These are phyloP conservation scores for Phlebopus sp. DNA, from an alignment of 1,284 basidiomycete species.

Conservation along the genomic window DNA sequence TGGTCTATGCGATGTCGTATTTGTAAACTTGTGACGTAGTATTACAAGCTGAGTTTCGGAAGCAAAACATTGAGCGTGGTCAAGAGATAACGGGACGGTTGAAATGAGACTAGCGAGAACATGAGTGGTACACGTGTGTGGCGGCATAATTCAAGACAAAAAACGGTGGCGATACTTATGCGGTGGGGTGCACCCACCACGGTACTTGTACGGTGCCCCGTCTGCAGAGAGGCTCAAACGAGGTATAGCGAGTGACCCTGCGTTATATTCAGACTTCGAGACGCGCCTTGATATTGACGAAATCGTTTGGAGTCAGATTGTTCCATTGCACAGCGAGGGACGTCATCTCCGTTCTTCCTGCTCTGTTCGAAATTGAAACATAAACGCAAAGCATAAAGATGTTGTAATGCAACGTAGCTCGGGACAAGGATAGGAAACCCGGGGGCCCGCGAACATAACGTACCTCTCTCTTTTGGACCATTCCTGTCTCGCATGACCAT, in stretches of 20 bases:
- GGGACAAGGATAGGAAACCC: conserved; percentile 8
- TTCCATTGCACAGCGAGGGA: conserved; percentile 45
- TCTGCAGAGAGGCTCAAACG: conserved; percentile 17
- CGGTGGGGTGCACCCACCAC: not conserved
- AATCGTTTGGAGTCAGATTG: conserved; percentile 44
- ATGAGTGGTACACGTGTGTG: not conserved
- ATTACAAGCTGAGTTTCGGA: not conserved
- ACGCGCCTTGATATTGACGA: conserved; percentile 47
- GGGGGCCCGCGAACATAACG: conserved; percentile 17
- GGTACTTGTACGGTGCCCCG: not conserved
- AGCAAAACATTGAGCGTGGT: not conserved
- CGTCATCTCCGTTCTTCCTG: conserved; percentile 51
- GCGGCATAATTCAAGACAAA: not conserved
- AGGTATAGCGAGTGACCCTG: conserved; percentile 20
- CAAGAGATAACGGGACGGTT: not conserved
- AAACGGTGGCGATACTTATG: not conserved
- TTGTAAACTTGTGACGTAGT: conserved; percentile 7
- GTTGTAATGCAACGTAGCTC: not conserved
- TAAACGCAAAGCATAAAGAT: not conserved
- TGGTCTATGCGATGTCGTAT: not conserved
- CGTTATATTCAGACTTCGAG: conserved; percentile 44
- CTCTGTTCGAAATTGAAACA: conserved; percentile 29
- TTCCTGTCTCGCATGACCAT: conserved; percentile 44
- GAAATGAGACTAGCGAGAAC: not conserved
- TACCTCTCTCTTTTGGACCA: conserved; percentile 53